These are phyloP conservation scores for Friedmanniomyces simplex DNA, from an alignment of 495 filamentous ascomycete genomes.

Conservation along the genomic window DNA sequence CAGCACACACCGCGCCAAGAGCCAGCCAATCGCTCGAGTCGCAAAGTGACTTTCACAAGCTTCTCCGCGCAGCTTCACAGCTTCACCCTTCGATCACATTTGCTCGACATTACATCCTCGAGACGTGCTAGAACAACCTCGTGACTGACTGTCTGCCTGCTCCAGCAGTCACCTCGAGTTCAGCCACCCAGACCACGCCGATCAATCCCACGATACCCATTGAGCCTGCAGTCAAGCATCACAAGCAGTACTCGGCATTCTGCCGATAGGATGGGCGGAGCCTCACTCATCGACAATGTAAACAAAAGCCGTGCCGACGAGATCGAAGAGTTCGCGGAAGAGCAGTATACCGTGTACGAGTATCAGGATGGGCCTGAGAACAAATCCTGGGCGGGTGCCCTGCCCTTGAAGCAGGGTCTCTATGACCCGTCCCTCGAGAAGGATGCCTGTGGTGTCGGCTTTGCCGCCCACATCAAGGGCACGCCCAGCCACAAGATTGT, in stretches of 20 bases:
- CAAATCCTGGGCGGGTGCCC: slow-evolving; percentile 85
- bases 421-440: slow-evolving; percentile 96
- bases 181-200: background rate
- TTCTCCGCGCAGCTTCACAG: background rate
- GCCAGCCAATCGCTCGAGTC: background rate
- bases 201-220: background rate
- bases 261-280: slow-evolving; percentile 55
- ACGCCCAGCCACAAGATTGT: slow-evolving; percentile 97
- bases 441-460: slow-evolving; percentile 98
- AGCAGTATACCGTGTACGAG: slow-evolving; percentile 57
- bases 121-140: too few species aligned
- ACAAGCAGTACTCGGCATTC: slow-evolving; percentile 23
- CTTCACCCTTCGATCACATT: background rate
- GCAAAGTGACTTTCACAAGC: background rate
- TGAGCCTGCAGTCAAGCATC: background rate
- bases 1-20: too few species aligned
- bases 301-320: slow-evolving; percentile 43
- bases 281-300: slow-evolving; percentile 49
- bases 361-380: slow-evolving; percentile 79
- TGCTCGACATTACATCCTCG: too few species aligned
- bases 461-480: slow-evolving; percentile 98
- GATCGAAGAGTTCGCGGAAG: slow-evolving; percentile 43
- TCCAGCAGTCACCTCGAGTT: background rate
- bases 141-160: background rate
- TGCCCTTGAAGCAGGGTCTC: slow-evolving; percentile 95